phyloP scores from a whole-genome alignment of 768 basidiomycete species.

The Lyophyllum semitale region DNA sequence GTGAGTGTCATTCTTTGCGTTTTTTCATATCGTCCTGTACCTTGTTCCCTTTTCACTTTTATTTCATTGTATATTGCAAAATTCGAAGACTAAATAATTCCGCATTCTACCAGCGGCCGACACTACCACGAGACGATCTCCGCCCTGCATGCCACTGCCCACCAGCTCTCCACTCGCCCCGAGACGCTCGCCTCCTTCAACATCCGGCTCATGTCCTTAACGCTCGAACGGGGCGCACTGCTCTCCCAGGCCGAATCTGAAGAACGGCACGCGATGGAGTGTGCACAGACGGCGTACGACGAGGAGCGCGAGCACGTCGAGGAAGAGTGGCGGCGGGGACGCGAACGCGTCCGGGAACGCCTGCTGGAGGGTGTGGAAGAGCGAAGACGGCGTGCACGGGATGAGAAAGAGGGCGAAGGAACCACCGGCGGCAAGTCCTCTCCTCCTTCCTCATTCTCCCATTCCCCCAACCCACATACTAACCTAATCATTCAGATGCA shows the following conservation, averaged over 20 bases:
- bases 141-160: slow-evolving; percentile 56
- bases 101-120: slow-evolving; percentile 44
- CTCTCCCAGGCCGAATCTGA: slow-evolving; percentile 67
- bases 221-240: slow-evolving; percentile 75
- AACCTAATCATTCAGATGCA: slow-evolving; percentile 53
- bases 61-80: neutral
- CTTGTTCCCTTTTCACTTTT: slow-evolving; percentile 3
- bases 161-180: slow-evolving; percentile 69
- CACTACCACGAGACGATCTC: slow-evolving; percentile 66
- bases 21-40: neutral
- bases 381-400: slow-evolving; percentile 71
- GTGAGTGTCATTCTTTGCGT: slow-evolving; percentile 39
- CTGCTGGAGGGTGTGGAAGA: slow-evolving; percentile 86
- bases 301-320: slow-evolving; percentile 81
- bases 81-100: neutral
- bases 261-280: slow-evolving; percentile 68
- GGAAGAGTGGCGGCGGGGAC: slow-evolving; percentile 78
- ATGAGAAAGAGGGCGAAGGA: slow-evolving; percentile 91
- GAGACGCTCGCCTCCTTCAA: slow-evolving; percentile 66
- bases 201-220: slow-evolving; percentile 70
- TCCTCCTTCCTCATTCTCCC: slow-evolving; percentile 5
- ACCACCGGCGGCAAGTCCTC: slow-evolving; percentile 58
- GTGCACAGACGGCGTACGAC: slow-evolving; percentile 69
- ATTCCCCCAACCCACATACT: slow-evolving; percentile 4
- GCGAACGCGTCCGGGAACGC: slow-evolving; percentile 74